Evolutionary conservation across 192 early-diverging fungal species (phyloP), one percentile per base, ranked within the genome.

Genomic region (Gamsiella multidivaricata): DNA sequence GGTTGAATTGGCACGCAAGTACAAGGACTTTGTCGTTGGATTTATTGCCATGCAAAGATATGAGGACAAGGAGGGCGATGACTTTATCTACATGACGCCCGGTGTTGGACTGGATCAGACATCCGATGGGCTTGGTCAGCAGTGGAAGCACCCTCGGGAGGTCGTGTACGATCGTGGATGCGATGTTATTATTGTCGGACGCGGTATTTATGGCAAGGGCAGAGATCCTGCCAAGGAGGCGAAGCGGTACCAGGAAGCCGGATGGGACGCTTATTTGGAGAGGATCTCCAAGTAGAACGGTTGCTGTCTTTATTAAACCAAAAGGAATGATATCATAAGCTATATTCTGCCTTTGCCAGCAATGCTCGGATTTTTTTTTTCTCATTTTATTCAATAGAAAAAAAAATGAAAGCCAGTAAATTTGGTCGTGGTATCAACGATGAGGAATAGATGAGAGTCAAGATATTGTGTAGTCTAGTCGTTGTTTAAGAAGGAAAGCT

Each of bases 111-210:
- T 99, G 74, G 93, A 91, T 42, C 84, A 89, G 9, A 86, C 85
- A 49, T 92, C 91, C 32, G 98, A 98, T 79, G 88, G 85, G 6
- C 79, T 99, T 29, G 98, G 98, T 43, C 98, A 99, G 82, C 95
- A 95, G 85, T 99, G 98, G 82, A 86, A 95, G 61, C 95, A 95
- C 0, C 98, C 98, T 29, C 82, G 89, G 39, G 84, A 94, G 45
- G 97, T 98, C 18, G 85, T 99, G 52, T 80, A 88, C 22, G 90
- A 94, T 28, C 90, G 88, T 61, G 91, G 90, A 26, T 94, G 95
- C 58, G 98, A 99, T 84, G 88, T 99, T 28, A 98, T 99, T 71
- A 99, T 99, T 81, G 98, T 99, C 14, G 98, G 98, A 34, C 86
- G 98, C 49, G 98, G 95, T 23, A 98, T 99, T 67, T 99, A 98